A percentile compares a stretch with the other conserved stretches of the same genome.
Conservation (phyloP, 2,329 filamentous ascomycete genomes). For the Curvularia hawaiiensis region DNA sequence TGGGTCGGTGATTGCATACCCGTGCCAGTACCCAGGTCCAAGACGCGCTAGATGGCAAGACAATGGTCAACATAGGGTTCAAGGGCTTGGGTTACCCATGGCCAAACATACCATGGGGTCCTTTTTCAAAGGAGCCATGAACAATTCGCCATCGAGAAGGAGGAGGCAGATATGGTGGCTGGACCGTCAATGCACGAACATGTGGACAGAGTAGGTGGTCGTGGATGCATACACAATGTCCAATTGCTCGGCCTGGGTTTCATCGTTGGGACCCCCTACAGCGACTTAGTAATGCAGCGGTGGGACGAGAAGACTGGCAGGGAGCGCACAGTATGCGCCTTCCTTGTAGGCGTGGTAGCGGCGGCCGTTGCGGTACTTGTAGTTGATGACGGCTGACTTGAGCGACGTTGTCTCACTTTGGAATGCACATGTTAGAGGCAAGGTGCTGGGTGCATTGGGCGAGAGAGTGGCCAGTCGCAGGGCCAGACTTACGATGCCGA, state of each 20-base stretch:
- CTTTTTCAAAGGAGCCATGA: slow-evolving; percentile 28
- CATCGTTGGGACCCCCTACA: slow-evolving; percentile 42
- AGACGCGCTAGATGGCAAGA: slow-evolving; percentile 31
- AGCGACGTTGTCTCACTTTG: slow-evolving; percentile 32
- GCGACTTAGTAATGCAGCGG: slow-evolving; percentile 4
- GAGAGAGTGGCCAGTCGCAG: too few relatives aligned
- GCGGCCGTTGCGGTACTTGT: slow-evolving; percentile 37
- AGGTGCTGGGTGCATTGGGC: too few relatives aligned
- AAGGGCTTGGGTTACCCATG: neutral
- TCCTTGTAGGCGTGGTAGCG: slow-evolving; percentile 38
- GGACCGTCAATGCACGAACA: slow-evolving; percentile 5
- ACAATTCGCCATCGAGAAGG: slow-evolving; percentile 31
- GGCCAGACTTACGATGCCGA: slow-evolving; percentile 21
- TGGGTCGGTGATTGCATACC: slow-evolving; percentile 17
- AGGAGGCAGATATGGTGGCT: slow-evolving; percentile 37
- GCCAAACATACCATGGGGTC: slow-evolving; percentile 25
- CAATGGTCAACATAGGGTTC: neutral
- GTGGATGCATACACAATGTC: slow-evolving; percentile 44
- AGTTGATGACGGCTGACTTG: slow-evolving; percentile 31
- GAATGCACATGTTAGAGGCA: slow-evolving; percentile 5
- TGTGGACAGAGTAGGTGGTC: neutral
- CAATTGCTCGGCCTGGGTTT: slow-evolving; percentile 45
- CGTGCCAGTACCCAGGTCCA: slow-evolving; percentile 51
- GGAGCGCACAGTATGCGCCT: slow-evolving; percentile 31
- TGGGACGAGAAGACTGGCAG: neutral